Evolutionary conservation across 495 filamentous ascomycete genomes (phyloP).

Genomic region (Penicillium herquei): DNA sequence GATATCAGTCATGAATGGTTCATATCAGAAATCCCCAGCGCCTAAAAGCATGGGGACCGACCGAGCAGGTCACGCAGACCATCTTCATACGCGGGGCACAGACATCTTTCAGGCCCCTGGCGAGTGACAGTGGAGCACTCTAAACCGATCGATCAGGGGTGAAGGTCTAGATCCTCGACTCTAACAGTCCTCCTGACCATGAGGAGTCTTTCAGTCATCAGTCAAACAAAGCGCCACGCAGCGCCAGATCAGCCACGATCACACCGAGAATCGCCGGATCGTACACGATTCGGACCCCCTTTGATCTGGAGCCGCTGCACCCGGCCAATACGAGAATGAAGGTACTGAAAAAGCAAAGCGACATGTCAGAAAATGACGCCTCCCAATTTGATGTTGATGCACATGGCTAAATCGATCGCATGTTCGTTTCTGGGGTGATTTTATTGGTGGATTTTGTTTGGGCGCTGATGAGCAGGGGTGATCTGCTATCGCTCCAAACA

Average conservation of each 20-base stretch:
- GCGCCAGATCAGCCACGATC: conserved; percentile 22
- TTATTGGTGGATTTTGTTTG: conserved; percentile 3
- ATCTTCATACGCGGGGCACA: background rate
- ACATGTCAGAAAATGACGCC: conserved; percentile 23
- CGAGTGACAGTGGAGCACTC: background rate
- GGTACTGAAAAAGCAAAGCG: conserved; percentile 10
- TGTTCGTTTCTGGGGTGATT: background rate
- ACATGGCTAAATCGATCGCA: conserved; percentile 11
- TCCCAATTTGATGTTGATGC: conserved; percentile 1
- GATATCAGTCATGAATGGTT: background rate
- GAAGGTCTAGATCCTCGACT: background rate
- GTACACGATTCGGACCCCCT: conserved; percentile 7
- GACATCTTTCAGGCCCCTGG: background rate
- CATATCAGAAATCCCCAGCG: background rate
- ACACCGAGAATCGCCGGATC: conserved; percentile 20
- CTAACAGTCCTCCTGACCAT: conserved; percentile 16
- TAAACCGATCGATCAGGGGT: conserved; percentile 2
- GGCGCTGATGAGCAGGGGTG: background rate
- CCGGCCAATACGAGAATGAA: conserved; percentile 14
- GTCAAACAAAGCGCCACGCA: conserved; percentile 20
- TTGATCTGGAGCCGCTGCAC: conserved; percentile 22
- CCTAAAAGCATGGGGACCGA: background rate
- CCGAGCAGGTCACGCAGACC: background rate
- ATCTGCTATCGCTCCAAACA: background rate
- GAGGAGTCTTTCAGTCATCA: conserved; percentile 10